These are phyloP conservation scores for Trichoderma koningii DNA, from an alignment of 2,329 filamentous ascomycete genomes.

Conservation along the genomic window DNA sequence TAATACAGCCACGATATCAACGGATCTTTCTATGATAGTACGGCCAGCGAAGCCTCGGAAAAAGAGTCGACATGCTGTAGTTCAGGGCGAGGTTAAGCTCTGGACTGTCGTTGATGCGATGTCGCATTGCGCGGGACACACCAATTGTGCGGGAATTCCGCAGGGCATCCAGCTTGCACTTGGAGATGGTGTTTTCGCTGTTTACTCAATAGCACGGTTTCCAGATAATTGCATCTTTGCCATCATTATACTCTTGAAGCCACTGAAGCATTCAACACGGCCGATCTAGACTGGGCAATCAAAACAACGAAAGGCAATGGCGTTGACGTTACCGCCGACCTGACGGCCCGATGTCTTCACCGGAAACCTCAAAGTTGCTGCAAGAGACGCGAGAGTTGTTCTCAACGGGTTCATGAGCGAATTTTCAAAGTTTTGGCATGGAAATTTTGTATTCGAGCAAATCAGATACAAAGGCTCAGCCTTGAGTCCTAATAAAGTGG, in stretches of 20 bases:
- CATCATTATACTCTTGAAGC: not conserved
- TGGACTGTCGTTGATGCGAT: too few relatives aligned
- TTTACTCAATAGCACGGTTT: slow-evolving; percentile 5
- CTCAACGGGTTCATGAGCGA: not conserved
- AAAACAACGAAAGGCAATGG: not conserved
- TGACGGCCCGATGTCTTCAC: not conserved
- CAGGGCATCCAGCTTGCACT: not conserved
- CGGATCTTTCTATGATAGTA: too few relatives aligned
- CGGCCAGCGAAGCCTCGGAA: too few relatives aligned
- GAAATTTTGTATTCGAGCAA: not conserved
- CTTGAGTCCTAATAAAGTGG: not conserved
- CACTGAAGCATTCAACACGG: not conserved
- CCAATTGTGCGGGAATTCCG: too few relatives aligned
- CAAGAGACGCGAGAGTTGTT: slow-evolving; percentile 4
- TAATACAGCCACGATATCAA: too few relatives aligned
- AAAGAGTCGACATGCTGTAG: too few relatives aligned
- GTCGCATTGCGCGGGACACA: too few relatives aligned
- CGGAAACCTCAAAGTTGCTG: slow-evolving; percentile 1
- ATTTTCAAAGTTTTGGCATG: not conserved
- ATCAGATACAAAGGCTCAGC: slow-evolving; percentile 5
- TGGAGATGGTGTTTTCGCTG: not conserved
- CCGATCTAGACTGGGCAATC: not conserved
- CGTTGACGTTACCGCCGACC: not conserved
- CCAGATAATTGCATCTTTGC: not conserved
- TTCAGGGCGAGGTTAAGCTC: too few relatives aligned